Evolutionary conservation across 2,329 filamentous ascomycete species (phyloP).

Genomic region (Colletotrichum abscissum): DNA sequence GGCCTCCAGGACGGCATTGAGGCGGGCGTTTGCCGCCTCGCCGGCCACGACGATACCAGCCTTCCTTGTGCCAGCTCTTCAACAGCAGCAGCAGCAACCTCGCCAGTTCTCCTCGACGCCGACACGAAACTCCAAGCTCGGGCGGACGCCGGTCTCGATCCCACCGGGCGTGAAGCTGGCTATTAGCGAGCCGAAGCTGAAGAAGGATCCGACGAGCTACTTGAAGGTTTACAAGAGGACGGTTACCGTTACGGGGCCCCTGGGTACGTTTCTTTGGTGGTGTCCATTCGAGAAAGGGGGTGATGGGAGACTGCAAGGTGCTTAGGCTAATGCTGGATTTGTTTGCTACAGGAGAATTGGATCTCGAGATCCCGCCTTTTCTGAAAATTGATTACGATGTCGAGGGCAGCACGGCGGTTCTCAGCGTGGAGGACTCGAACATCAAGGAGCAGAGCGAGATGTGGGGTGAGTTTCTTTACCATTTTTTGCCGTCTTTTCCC

Average conservation of each 20-base stretch:
- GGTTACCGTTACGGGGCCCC: conserved; percentile 82
- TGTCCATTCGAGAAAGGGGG: background rate
- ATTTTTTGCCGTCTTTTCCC: background rate
- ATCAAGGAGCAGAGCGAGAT: conserved; percentile 86
- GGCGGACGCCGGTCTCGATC: conserved; percentile 81
- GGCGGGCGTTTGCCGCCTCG: conserved; percentile 63
- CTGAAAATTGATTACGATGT: conserved; percentile 77
- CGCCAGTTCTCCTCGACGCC: conserved; percentile 79
- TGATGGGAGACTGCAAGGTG: background rate
- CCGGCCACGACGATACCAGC: conserved; percentile 69
- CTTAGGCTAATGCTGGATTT: conserved; percentile 5
- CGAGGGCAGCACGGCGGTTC: conserved; percentile 69
- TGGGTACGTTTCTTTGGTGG: conserved; percentile 65
- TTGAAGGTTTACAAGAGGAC: conserved; percentile 72
- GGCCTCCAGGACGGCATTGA: conserved; percentile 69
- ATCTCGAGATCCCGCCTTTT: conserved; percentile 83
- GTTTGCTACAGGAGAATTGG: conserved; percentile 71
- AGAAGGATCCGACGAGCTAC: conserved; percentile 68
- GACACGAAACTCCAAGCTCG: conserved; percentile 81
- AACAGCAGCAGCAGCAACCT: conserved; percentile 45
- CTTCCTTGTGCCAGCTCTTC: conserved; percentile 81
- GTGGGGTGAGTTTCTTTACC: conserved; percentile 78
- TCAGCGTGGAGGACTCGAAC: conserved; percentile 77
- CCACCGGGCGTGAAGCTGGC: conserved; percentile 86
- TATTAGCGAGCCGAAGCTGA: conserved; percentile 70